Conservation (phyloP, 192 early-diverging fungal species). For the Dissophora ornata region DNA sequence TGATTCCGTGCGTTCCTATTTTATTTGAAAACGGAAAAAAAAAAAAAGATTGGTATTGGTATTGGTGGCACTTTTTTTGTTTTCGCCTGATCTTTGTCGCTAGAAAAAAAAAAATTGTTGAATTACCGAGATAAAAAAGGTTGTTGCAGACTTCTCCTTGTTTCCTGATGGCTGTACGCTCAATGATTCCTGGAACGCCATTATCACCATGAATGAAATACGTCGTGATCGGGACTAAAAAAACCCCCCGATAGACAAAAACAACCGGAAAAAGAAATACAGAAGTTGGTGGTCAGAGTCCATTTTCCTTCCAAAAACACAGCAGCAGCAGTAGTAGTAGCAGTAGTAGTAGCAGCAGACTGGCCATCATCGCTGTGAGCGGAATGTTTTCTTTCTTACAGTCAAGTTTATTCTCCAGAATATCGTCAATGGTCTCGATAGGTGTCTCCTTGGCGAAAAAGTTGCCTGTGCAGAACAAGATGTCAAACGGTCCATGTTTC, state of each 20-base stretch:
- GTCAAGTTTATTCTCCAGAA: constrained; percentile 67
- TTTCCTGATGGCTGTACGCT: constrained; percentile 61
- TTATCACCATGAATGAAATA: constrained; percentile 79
- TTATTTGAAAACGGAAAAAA: not conserved
- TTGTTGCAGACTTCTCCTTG: constrained; percentile 83
- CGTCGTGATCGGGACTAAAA: constrained; percentile 74
- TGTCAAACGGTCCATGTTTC: constrained; percentile 90
- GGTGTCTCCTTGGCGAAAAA: constrained; percentile 72
- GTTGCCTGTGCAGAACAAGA: constrained; percentile 84
- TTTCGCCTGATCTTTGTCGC: too few species aligned
- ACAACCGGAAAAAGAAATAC: not conserved
- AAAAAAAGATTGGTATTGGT: too few species aligned
- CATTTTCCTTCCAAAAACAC: not conserved
- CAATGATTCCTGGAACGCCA: constrained; percentile 67
- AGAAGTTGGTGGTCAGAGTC: too few species aligned
- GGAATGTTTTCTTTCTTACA: too few species aligned
- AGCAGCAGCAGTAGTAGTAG: too few species aligned
- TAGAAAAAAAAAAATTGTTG: not conserved
- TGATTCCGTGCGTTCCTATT: constrained; percentile 56
- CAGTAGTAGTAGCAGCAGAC: too few species aligned
- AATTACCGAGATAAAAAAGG: constrained; percentile 74
- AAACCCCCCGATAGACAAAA: not conserved
- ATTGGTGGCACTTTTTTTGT: not conserved
- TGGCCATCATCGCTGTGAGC: too few species aligned
- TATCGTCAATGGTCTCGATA: constrained; percentile 58